Evolutionary conservation across 2,329 filamentous ascomycete species (phyloP).

Genomic region (Venturia asperata): DNA sequence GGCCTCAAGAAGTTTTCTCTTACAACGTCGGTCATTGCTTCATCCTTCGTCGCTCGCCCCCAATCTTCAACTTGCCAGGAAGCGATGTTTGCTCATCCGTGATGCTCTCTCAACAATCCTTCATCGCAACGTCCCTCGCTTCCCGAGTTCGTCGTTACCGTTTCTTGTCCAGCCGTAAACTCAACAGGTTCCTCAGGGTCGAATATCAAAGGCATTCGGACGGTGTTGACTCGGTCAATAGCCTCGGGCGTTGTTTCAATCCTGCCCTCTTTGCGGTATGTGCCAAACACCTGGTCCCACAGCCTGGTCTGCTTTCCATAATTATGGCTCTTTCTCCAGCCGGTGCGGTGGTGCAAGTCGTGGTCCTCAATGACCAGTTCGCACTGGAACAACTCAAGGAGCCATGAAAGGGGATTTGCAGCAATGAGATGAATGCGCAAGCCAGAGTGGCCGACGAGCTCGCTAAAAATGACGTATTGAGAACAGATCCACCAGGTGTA

Average conservation of each 20-base stretch:
- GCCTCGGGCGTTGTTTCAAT: constrained; percentile 28
- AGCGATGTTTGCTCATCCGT: not conserved
- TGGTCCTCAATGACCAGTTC: constrained; percentile 41
- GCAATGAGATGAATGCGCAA: constrained; percentile 33
- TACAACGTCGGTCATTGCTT: too few species aligned
- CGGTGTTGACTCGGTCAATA: constrained; percentile 4
- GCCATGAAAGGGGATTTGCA: constrained; percentile 31
- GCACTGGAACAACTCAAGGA: constrained; percentile 30
- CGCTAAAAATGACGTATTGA: constrained; percentile 38
- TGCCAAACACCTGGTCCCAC: constrained; percentile 35
- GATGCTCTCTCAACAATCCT: not conserved
- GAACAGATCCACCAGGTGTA: constrained; percentile 44
- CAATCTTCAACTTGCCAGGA: too few species aligned
- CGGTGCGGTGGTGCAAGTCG: constrained; percentile 35
- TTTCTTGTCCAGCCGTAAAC: not conserved
- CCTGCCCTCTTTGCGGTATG: constrained; percentile 28
- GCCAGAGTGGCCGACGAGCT: constrained; percentile 36
- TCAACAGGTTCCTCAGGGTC: not conserved
- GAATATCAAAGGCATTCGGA: constrained; percentile 15
- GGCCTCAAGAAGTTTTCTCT: too few species aligned
- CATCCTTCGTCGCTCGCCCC: too few species aligned
- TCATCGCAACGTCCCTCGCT: constrained; percentile 2
- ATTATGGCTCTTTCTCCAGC: constrained; percentile 35
- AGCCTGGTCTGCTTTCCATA: constrained; percentile 37
- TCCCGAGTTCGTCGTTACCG: not conserved